phyloP scores from a whole-genome alignment of 108 stramenopile species.

The Halocafeteria seosinensis region DNA sequence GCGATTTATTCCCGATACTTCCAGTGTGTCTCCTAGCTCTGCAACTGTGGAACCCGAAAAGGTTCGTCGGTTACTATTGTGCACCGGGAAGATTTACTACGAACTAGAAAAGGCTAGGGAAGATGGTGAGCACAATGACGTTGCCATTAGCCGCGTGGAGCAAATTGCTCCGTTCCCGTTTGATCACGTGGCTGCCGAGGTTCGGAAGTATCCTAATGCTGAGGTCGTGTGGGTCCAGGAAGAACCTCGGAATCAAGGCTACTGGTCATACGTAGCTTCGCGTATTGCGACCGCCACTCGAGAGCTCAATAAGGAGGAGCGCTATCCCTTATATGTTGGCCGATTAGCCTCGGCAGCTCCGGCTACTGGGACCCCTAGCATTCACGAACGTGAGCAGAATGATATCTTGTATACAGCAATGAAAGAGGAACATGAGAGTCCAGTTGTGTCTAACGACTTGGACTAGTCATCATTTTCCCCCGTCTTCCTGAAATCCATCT shows the following conservation, averaged over 20 bases:
- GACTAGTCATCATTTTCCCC: too few relatives aligned
- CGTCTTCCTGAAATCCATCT: too few relatives aligned
- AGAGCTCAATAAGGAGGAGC: constrained; percentile 52
- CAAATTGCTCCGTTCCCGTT: constrained; percentile 97
- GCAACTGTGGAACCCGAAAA: constrained; percentile 58
- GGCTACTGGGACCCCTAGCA: constrained; percentile 74
- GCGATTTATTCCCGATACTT: constrained; percentile 53
- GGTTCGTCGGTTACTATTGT: constrained; percentile 65
- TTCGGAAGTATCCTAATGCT: constrained; percentile 60
- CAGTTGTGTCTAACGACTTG: too few relatives aligned
- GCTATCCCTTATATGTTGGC: constrained; percentile 73
- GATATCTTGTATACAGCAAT: constrained; percentile 65
- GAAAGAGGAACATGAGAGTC: too few relatives aligned
- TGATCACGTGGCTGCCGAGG: constrained; percentile 64
- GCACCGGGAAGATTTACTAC: constrained; percentile 93
- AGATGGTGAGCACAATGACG: constrained; percentile 35
- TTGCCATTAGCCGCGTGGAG: constrained; percentile 82
- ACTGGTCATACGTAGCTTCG: constrained; percentile 64
- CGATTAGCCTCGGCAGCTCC: constrained; percentile 75
- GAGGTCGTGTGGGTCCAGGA: constrained; percentile 79
- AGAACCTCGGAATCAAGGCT: constrained; percentile 86
- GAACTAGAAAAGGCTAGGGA: constrained; percentile 69
- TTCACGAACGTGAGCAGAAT: constrained; percentile 63
- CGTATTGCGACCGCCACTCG: constrained; percentile 68
- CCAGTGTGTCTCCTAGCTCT: constrained; percentile 37